phyloP scores from a whole-genome alignment of 495 filamentous ascomycete species.

The Hyaloscypha hepaticicola region DNA sequence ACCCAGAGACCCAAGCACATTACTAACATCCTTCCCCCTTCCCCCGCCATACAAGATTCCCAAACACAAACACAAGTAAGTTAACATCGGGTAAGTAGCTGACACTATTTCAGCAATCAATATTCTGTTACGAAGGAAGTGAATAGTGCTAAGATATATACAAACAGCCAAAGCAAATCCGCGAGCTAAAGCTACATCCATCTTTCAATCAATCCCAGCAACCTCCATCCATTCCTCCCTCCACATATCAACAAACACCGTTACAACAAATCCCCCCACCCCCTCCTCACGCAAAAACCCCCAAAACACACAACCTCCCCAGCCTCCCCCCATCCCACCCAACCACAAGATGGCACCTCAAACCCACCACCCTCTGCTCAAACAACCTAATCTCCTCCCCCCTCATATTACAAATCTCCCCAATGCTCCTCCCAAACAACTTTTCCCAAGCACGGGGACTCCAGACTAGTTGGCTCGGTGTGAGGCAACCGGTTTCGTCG shows the following conservation, averaged over 20 bases:
- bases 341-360: conserved; percentile 53
- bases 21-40: too few species aligned
- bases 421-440: conserved; percentile 44
- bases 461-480: conserved; percentile 51
- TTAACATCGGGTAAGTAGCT: too few species aligned
- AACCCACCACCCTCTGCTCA: conserved; percentile 49
- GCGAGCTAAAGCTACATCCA: neutral
- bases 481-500: conserved; percentile 55
- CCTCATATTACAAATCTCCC: conserved; percentile 37
- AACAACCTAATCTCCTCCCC: conserved; percentile 42
- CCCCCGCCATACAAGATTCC: too few species aligned
- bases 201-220: too few species aligned
- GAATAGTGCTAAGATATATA: too few species aligned
- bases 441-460: conserved; percentile 51
- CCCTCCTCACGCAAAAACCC: neutral
- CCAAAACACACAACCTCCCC: conserved; percentile 44
- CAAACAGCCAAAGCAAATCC: neutral
- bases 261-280: neutral
- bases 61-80: too few species aligned
- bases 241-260: neutral
- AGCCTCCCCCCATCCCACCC: conserved; percentile 45
- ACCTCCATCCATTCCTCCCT: neutral
- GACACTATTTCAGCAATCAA: too few species aligned
- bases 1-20: too few species aligned
- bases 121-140: too few species aligned